Base-by-base conservation (phyloP, 1,139 yeast genomes). In the Blastobotrys buckinghamii region DNA sequence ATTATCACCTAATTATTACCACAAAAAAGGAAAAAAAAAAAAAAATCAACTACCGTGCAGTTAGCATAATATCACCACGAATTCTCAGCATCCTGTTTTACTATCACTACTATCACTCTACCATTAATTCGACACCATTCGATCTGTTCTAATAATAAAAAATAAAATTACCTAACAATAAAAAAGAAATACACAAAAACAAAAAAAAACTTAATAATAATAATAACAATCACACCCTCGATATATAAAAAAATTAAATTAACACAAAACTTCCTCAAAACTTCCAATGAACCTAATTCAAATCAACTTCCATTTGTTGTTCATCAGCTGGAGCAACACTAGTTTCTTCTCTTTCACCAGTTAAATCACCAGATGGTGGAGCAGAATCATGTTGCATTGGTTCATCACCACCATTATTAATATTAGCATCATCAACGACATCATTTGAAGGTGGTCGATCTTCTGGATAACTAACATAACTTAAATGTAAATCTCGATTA, bases 401-500 rank as follows among this genome's bases (percentile, higher is more conserved):
- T 20, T 8, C 41, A 13, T 15, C 27, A 15, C 22, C 16, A 39
- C 8, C 8, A 12, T 34, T 17, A 6, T 2, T 19, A 34, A 6
- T 19, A 33, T 17, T 22, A 22, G 20, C 37, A n/a, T 8, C 41
- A 13, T 15, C 22, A 15, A 22, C 16, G 22, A 4, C 13, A 8
- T 33, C 36, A 33, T 6, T 16, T 9, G 8, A 7, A 32, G 16
- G n/a, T n/a, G 17, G 2, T 20, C 39, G 30, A 20, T 30, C 36
- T 5, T 27, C 24, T n/a, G 39, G 44, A 24, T 35, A 36, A 39
- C 16, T 15, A 15, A 65, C 95, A 66, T 75, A 89, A 1, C 88
- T 71, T 42, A 89, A 77, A 42, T 66, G 71, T 59, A 89, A 70
- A 54, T 77, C 79, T 60, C 95, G 81, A 42, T 86, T 89, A 59